A percentile compares a stretch with the other conserved stretches of the same genome.
Evolutionary conservation across 2,329 filamentous ascomycete genomes (phyloP).

Genomic region (Helotiales sp.): DNA sequence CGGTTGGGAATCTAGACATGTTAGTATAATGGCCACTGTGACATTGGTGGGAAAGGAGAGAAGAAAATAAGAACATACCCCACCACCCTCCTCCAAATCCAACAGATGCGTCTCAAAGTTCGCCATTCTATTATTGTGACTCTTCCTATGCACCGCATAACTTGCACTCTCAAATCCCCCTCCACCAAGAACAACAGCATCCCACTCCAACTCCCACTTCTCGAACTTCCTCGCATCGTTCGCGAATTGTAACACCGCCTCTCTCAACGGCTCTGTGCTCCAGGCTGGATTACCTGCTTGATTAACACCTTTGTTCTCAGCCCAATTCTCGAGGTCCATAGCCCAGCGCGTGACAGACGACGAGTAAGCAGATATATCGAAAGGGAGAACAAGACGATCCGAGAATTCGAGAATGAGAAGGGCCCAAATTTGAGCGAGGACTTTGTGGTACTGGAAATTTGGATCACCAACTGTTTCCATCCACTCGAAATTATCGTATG

Average conservation of each 20-base stretch:
- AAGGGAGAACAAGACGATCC: conserved; percentile 78
- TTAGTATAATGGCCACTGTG: conserved; percentile 17
- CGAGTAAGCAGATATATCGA: conserved; percentile 77
- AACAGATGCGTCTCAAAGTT: conserved; percentile 81
- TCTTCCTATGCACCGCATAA: conserved; percentile 65
- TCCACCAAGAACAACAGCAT: conserved; percentile 65
- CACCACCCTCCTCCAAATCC: conserved; percentile 70
- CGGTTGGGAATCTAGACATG: conserved; percentile 70
- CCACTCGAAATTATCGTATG: conserved; percentile 89
- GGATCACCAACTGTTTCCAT: conserved; percentile 80
- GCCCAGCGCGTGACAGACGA: conserved; percentile 63
- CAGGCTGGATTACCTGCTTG: conserved; percentile 44
- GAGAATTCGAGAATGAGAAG: conserved; percentile 83
- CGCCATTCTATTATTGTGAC: conserved; percentile 77
- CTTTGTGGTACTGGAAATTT: conserved; percentile 75
- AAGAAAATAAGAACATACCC: conserved; percentile 57
- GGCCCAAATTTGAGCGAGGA: conserved; percentile 76
- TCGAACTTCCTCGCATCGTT: conserved; percentile 65
- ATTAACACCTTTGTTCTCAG: conserved; percentile 54
- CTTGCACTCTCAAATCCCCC: conserved; percentile 75
- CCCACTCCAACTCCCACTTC: conserved; percentile 77
- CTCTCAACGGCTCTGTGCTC: conserved; percentile 52
- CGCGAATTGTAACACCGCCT: conserved; percentile 63
- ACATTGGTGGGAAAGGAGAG: not conserved
- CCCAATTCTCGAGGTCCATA: conserved; percentile 66